Evolutionary conservation across 768 basidiomycete genomes (phyloP), one percentile per base, ranked within the genome.

Genomic region (Tricholoma hemisulphureum): DNA sequence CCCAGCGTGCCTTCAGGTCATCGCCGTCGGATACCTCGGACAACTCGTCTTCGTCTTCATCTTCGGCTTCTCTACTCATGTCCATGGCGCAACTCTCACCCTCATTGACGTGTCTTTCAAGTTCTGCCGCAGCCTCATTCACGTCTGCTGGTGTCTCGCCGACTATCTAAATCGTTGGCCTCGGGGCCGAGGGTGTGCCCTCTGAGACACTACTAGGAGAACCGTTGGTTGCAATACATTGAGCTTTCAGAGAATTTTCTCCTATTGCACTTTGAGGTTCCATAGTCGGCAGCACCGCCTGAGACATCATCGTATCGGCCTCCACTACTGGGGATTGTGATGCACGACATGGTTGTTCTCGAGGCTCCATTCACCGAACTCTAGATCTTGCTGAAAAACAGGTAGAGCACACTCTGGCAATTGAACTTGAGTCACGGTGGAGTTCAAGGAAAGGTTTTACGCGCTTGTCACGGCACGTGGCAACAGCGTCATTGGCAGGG

Each of bases 31-130:
- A 60, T 2, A 52, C 31, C 20, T 60, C 56, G 13, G 62, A 63
- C 5, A 56, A 59, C 16, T 37, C 31, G 16, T 60, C 59, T 11
- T 63, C 62, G 28, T 58, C 51, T n/a, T 60, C 58, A n/a, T 43
- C 52, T 49, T 32, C 54, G 13, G 13, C 46, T 13, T 13, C 11
- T 41, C 39, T 41, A 35, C 34, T 13, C n/a, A n/a, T n/a, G n/a
- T 10, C 6, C 2, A 16, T 35, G 13, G 34, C 34, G 6, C 34
- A 5, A 14, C 20, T 11, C 18, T 7, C 39, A 7, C 21, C 39
- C 1, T 11, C 39, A 41, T 10, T 5, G n/a, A n/a, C n/a, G n/a
- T n/a, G n/a, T 41, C 2, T 7, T 21, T 2, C 4, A 5, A 9
- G 20, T 41, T 41, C 39, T 2, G 32, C 32, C 5, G 14, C 39